Conservation (phyloP, 208 protist genomes). For the Borovskyia barvae region DNA sequence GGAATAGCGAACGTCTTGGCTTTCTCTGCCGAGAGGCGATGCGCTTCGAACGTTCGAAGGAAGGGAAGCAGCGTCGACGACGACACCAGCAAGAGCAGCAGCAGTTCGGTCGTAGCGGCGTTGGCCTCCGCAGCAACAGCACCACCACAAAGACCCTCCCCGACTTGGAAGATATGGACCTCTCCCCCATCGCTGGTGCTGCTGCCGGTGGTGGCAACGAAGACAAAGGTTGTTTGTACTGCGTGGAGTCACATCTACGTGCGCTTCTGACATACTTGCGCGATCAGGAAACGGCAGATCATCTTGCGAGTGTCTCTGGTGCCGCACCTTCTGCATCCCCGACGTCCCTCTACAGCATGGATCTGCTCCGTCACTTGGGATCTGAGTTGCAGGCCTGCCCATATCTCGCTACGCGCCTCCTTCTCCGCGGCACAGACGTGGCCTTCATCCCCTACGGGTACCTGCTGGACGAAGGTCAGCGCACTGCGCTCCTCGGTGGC, state of each 20-base stretch:
- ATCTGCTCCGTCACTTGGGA: constrained; percentile 50
- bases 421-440: constrained; percentile 69
- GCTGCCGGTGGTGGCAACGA: constrained; percentile 2
- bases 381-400: constrained; percentile 66
- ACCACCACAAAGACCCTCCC: not conserved
- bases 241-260: constrained; percentile 23
- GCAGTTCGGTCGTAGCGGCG: not conserved
- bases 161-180: too few species aligned
- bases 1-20: constrained; percentile 72
- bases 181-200: not conserved
- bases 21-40: constrained; percentile 93
- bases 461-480: constrained; percentile 63
- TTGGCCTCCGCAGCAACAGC: too few species aligned
- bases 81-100: not conserved
- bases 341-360: constrained; percentile 33
- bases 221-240: constrained; percentile 43
- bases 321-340: not conserved
- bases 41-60: constrained; percentile 52
- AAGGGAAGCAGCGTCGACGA: constrained; percentile 37
- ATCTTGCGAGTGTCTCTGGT: not conserved
- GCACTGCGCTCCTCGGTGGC: constrained; percentile 61
- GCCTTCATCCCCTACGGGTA: constrained; percentile 85
- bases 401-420: constrained; percentile 67
- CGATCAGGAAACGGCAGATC: constrained; percentile 4
- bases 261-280: constrained; percentile 22